These are phyloP conservation scores for Acmispon strigosus DNA, from an alignment of 306 rosid genomes.

Conservation along the genomic window DNA sequence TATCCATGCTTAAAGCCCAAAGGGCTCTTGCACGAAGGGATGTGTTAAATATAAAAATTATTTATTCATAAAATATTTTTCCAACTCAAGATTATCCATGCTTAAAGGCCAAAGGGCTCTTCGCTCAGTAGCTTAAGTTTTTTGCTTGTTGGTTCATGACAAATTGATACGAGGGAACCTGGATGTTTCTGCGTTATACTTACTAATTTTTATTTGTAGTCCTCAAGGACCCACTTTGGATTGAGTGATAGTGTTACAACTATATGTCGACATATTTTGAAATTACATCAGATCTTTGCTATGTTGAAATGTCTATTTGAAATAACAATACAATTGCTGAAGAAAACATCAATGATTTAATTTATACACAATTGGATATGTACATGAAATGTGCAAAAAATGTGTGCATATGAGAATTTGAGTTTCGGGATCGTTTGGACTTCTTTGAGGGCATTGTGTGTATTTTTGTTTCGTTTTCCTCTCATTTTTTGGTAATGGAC, in stretches of 20 bases:
- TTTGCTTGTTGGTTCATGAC: background rate
- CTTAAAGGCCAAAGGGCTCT: too few species aligned
- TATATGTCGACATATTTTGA: too few species aligned
- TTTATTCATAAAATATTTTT: too few species aligned
- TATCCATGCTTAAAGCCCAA: background rate
- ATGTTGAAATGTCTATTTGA: background rate
- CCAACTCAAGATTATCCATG: background rate
- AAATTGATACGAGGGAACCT: background rate
- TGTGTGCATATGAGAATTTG: background rate
- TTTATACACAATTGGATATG: too few species aligned
- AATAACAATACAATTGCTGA: background rate
- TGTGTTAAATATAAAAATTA: too few species aligned
- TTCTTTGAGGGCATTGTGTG: background rate
- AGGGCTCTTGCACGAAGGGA: too few species aligned
- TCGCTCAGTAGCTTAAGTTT: too few species aligned
- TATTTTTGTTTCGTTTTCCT: background rate
- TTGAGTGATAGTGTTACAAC: too few species aligned
- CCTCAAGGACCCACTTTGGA: too few species aligned
- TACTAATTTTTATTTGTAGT: too few species aligned
- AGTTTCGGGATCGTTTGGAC: background rate
- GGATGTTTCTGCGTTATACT: too few species aligned
- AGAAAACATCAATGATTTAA: background rate
- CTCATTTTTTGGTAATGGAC: background rate
- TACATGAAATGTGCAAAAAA: conserved; percentile 3
- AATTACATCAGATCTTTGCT: background rate